A percentile compares a stretch with the other conserved stretches of the same genome.
phyloP scores from a whole-genome alignment of 768 basidiomycete species.

The Pisolithus albus region DNA sequence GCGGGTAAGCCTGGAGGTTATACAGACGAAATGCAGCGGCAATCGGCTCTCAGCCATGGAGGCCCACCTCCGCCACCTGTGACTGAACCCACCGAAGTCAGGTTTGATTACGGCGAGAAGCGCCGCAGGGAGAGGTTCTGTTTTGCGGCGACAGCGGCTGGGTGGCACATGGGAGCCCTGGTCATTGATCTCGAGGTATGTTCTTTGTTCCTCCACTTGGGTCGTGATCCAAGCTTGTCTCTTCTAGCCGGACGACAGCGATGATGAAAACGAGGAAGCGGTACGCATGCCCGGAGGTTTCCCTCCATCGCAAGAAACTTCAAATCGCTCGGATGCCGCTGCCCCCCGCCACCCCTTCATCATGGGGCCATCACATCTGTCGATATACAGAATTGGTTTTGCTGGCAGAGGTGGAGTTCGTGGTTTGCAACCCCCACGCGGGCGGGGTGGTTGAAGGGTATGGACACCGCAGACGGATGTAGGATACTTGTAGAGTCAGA shows the following conservation, averaged over 20 bases:
- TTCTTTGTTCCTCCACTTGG: background rate
- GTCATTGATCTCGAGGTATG: constrained; percentile 76
- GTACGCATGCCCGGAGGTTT: constrained; percentile 29
- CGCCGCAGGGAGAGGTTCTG: constrained; percentile 58
- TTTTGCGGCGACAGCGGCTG: constrained; percentile 72
- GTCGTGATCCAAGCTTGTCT: constrained; percentile 1
- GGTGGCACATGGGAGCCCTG: constrained; percentile 90
- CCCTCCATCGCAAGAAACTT: constrained; percentile 15
- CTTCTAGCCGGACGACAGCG: constrained; percentile 25
- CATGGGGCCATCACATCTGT: constrained; percentile 8
- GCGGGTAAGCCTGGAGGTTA: constrained; percentile 59
- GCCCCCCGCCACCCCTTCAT: constrained; percentile 3
- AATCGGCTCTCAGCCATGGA: constrained; percentile 19
- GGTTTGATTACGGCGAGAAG: constrained; percentile 57
- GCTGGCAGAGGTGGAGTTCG: constrained; percentile 45
- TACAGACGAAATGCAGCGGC: constrained; percentile 30
- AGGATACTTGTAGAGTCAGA: background rate
- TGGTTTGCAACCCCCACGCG: constrained; percentile 17
- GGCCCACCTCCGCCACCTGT: constrained; percentile 36
- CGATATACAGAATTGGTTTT: constrained; percentile 49
- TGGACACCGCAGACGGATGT: constrained; percentile 1
- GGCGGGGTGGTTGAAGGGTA: constrained; percentile 10
- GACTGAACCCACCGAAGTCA: constrained; percentile 57
- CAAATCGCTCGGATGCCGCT: constrained; percentile 8
- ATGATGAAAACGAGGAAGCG: constrained; percentile 29